Percentiles rank a stretch among this genome's conserved stretches.
Evolutionary conservation across 2,329 filamentous ascomycete species (phyloP).

Genomic region (Trichoderma arundinaceum): DNA sequence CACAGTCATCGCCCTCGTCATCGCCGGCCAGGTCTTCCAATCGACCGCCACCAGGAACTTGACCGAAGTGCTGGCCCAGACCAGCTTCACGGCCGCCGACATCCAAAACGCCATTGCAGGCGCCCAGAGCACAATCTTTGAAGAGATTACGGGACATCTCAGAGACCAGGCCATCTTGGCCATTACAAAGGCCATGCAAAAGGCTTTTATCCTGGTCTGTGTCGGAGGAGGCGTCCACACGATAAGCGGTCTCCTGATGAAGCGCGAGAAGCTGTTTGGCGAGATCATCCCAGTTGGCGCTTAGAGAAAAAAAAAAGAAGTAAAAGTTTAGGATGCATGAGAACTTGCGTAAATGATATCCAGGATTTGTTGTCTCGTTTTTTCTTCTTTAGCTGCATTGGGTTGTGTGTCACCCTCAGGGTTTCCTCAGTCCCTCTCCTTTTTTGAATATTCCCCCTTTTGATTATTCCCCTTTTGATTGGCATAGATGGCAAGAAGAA

Average conservation of each 20-base stretch:
- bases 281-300: constrained; percentile 21
- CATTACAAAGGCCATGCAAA: constrained; percentile 31
- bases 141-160: constrained; percentile 24
- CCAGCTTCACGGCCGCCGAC: constrained; percentile 19
- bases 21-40: constrained; percentile 45
- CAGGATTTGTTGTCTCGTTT: not conserved
- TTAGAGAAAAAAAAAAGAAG: not conserved
- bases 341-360: not conserved
- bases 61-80: not conserved
- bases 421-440: not conserved
- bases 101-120: constrained; percentile 31
- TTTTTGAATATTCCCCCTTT: not conserved
- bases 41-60: constrained; percentile 22
- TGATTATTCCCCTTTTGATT: not conserved
- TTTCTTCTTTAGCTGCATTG: not conserved
- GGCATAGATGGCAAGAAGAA: not conserved
- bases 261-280: constrained; percentile 32
- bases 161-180: constrained; percentile 21
- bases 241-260: constrained; percentile 20
- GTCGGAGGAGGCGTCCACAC: constrained; percentile 28
- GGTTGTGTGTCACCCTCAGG: not conserved
- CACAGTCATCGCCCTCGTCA: constrained; percentile 36
- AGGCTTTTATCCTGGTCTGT: constrained; percentile 22
- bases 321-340: not conserved
- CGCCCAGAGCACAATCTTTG: constrained; percentile 29